phyloP scores from a whole-genome alignment of 2,329 filamentous ascomycete genomes.

The Aspergillus ruber region DNA sequence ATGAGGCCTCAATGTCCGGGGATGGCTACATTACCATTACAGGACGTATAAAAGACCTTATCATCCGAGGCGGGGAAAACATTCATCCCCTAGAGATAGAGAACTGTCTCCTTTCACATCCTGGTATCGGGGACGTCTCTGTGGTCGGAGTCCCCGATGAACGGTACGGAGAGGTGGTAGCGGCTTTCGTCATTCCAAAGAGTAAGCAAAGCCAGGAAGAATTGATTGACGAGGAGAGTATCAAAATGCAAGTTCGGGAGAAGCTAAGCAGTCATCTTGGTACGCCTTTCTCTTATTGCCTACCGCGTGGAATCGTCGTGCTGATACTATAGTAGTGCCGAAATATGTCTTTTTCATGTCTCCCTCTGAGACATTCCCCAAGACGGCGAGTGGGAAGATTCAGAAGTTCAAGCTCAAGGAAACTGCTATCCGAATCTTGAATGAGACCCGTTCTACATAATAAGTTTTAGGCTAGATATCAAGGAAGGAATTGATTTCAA shows the following conservation, averaged over 20 bases:
- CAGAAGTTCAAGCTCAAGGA: slow-evolving; percentile 85
- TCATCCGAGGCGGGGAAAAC: slow-evolving; percentile 92
- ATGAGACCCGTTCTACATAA: slow-evolving; percentile 14
- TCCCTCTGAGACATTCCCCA: slow-evolving; percentile 63
- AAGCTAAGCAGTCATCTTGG: slow-evolving; percentile 65
- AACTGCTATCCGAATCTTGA: slow-evolving; percentile 49
- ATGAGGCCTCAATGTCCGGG: slow-evolving; percentile 79
- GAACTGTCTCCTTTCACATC: slow-evolving; percentile 72
- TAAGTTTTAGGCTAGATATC: background rate
- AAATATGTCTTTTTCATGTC: slow-evolving; percentile 79
- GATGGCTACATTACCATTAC: slow-evolving; percentile 85
- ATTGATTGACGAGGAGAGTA: slow-evolving; percentile 41
- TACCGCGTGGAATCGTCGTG: background rate
- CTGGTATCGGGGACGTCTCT: slow-evolving; percentile 65
- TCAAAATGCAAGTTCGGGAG: slow-evolving; percentile 65
- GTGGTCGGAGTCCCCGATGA: slow-evolving; percentile 80
- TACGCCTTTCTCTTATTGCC: slow-evolving; percentile 27
- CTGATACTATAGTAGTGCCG: slow-evolving; percentile 49
- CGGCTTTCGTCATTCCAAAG: slow-evolving; percentile 66
- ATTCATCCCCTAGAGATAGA: slow-evolving; percentile 92
- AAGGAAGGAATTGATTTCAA: background rate
- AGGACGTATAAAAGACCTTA: slow-evolving; percentile 87
- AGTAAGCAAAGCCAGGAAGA: background rate
- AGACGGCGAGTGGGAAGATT: slow-evolving; percentile 94
- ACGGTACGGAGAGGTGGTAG: slow-evolving; percentile 78